phyloP scores from a whole-genome alignment of 768 basidiomycete species.

The Termitomyces sp. region DNA sequence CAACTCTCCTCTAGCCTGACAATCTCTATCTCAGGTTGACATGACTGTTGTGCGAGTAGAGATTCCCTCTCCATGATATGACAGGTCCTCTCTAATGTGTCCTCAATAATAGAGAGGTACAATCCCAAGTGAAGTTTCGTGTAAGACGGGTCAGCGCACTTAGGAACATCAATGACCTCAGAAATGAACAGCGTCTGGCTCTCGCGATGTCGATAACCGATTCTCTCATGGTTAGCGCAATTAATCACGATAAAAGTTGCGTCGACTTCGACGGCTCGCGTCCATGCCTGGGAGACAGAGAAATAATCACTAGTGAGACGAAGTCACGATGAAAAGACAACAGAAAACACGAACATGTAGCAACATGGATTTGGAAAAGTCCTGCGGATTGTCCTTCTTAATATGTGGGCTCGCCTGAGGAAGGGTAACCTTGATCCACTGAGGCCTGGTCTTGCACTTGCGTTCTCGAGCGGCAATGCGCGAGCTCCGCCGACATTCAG shows the following conservation, averaged over 20 bases:
- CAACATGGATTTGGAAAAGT: neutral
- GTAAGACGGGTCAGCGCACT: constrained; percentile 11
- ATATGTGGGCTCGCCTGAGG: neutral
- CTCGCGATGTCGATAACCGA: constrained; percentile 16
- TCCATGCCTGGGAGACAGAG: constrained; percentile 16
- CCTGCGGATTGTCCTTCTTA: neutral
- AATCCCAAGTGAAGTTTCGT: constrained; percentile 15
- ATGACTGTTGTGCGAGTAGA: neutral
- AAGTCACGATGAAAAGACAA: neutral
- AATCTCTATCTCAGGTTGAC: neutral
- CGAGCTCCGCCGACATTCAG: neutral
- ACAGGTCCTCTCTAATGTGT: constrained; percentile 11
- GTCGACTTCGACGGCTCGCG: constrained; percentile 9
- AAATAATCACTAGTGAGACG: neutral
- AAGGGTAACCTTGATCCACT: neutral
- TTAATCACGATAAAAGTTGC: constrained; percentile 14
- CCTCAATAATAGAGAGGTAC: constrained; percentile 13
- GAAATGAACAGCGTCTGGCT: constrained; percentile 17
- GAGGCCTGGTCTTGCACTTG: neutral
- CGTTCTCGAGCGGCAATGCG: neutral
- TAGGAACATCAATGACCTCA: constrained; percentile 11
- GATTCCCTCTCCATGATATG: neutral
- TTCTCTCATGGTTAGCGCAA: constrained; percentile 17
- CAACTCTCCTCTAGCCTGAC: neutral
- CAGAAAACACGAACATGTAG: neutral